Conservation (phyloP, 306 rosid genomes). For the Elaeagnus macrophylla region DNA sequence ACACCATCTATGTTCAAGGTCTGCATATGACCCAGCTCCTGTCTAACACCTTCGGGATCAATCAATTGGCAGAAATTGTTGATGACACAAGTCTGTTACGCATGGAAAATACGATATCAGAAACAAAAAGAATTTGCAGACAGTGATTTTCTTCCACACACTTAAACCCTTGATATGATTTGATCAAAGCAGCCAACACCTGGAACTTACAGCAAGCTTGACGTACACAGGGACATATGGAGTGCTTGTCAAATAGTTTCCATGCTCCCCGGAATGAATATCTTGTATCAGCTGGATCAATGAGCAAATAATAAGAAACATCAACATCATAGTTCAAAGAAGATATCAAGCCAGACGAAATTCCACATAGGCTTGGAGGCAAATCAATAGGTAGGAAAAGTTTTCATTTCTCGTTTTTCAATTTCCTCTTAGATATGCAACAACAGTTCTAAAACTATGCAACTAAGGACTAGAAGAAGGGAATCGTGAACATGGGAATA, state of each 20-base stretch:
- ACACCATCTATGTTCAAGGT: constrained; percentile 77
- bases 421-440: too few species aligned
- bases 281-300: constrained; percentile 67
- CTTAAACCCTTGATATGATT: not conserved
- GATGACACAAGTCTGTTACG: constrained; percentile 59
- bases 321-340: not conserved
- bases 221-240: constrained; percentile 77
- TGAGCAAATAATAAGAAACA: constrained; percentile 21
- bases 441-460: too few species aligned
- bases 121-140: constrained; percentile 6
- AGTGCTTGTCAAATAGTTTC: constrained; percentile 47
- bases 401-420: too few species aligned
- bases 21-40: constrained; percentile 65
- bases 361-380: too few species aligned
- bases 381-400: too few species aligned
- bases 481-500: too few species aligned
- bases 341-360: not conserved
- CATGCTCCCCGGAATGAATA: constrained; percentile 60
- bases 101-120: not conserved
- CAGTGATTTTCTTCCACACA: not conserved
- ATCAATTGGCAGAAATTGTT: constrained; percentile 82
- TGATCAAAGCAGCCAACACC: constrained; percentile 17
- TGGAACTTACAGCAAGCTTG: constrained; percentile 59
- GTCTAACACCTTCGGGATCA: constrained; percentile 72
- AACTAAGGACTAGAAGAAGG: too few species aligned